phyloP scores from a whole-genome alignment of 2,329 filamentous ascomycete species.

The Botrytis squamosa region DNA sequence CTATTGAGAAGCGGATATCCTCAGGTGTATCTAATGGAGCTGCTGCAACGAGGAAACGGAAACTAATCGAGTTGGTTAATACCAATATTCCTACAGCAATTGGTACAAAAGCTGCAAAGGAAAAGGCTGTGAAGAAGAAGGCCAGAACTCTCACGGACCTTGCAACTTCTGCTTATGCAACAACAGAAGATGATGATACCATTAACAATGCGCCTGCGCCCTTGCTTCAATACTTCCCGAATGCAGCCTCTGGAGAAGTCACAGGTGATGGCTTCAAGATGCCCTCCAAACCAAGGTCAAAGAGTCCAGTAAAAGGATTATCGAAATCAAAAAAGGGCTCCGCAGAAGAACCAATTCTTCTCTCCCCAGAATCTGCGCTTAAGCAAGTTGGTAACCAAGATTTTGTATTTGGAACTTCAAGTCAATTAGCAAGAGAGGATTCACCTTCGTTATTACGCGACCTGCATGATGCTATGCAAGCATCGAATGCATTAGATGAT shows the following conservation, averaged over 20 bases:
- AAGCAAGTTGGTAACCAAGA: conserved; percentile 67
- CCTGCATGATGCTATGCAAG: conserved; percentile 59
- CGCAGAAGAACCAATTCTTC: conserved; percentile 50
- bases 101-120: background rate
- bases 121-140: conserved; percentile 57
- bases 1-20: conserved; percentile 21
- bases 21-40: conserved; percentile 9
- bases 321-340: conserved; percentile 41
- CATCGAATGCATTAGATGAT: conserved; percentile 51
- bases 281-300: conserved; percentile 31
- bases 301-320: conserved; percentile 33
- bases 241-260: conserved; percentile 19
- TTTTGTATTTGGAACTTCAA: conserved; percentile 83
- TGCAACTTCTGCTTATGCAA: conserved; percentile 68
- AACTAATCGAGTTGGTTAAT: conserved; percentile 52
- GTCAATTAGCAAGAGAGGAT: conserved; percentile 73
- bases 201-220: conserved; percentile 41
- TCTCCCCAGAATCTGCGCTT: conserved; percentile 68
- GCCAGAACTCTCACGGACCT: conserved; percentile 74
- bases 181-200: conserved; percentile 40
- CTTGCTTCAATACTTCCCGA: conserved; percentile 48
- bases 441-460: conserved; percentile 65
- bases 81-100: conserved; percentile 33
- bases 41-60: conserved; percentile 51
- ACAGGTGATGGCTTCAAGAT: conserved; percentile 30